A percentile compares a stretch with the other conserved stretches of the same genome.
Evolutionary conservation across 371 early-diverging fungal genomes (phyloP).

Genomic region (Haplosporangium sp.): DNA sequence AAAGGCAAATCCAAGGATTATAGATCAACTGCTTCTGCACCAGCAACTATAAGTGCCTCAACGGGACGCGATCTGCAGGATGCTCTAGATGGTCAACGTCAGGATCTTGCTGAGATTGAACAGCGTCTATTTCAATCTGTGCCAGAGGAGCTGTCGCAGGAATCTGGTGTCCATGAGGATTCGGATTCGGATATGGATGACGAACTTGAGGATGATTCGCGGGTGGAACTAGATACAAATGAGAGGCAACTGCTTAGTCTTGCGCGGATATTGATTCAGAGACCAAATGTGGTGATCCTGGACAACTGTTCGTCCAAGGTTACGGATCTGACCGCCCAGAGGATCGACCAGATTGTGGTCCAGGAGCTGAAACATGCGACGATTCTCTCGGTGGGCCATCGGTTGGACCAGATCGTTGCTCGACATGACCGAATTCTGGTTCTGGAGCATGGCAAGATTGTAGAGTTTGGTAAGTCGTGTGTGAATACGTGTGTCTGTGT

Average conservation of each 20-base stretch:
- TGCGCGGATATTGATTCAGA: conserved; percentile 47
- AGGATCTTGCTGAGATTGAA: conserved; percentile 11
- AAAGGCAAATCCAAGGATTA: conserved; percentile 22
- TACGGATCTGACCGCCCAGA: conserved; percentile 48
- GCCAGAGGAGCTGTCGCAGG: conserved; percentile 4
- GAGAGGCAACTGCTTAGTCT: conserved; percentile 51
- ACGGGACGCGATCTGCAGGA: conserved; percentile 25
- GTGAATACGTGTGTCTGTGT: neutral
- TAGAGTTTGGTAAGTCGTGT: conserved; percentile 40
- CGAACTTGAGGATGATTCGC: conserved; percentile 21
- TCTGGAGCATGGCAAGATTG: conserved; percentile 42
- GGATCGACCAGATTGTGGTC: conserved; percentile 46
- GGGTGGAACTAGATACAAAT: conserved; percentile 52
- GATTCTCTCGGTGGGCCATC: conserved; percentile 37
- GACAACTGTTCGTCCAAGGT: conserved; percentile 47
- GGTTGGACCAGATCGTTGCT: conserved; percentile 45
- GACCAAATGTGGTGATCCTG: conserved; percentile 44
- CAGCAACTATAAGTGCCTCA: conserved; percentile 27
- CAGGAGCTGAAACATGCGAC: conserved; percentile 44
- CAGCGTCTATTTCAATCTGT: conserved; percentile 12
- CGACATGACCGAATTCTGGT: conserved; percentile 47
- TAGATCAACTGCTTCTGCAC: conserved; percentile 8
- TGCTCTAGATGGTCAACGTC: conserved; percentile 4
- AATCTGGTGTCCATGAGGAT: neutral
- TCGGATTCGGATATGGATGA: conserved; percentile 10